A percentile compares a stretch with the other conserved stretches of the same genome.
Conservation (phyloP, 169 alveolate genomes). For the Condylostoma magnum region DNA sequence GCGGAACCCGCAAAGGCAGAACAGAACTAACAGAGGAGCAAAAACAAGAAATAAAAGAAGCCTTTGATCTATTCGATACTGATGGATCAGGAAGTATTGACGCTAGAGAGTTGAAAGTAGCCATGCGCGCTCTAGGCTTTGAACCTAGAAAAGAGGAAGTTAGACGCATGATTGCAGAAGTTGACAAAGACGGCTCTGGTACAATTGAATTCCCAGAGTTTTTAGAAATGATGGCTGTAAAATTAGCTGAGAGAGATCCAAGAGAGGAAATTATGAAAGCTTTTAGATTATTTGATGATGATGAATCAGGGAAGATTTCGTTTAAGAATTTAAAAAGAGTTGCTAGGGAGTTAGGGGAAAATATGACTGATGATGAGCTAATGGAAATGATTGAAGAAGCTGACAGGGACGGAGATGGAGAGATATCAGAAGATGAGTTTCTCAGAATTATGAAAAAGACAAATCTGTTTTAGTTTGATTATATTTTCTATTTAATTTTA, state of each 20-base stretch:
- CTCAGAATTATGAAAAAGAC: slow-evolving; percentile 97
- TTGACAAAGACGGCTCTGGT: slow-evolving; percentile 92
- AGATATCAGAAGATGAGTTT: slow-evolving; percentile 96
- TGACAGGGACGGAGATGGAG: slow-evolving; percentile 98
- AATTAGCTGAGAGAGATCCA: slow-evolving; percentile 89
- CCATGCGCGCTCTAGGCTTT: slow-evolving; percentile 98
- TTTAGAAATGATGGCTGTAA: slow-evolving; percentile 86
- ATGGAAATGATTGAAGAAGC: slow-evolving; percentile 98
- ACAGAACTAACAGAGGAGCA: slow-evolving; percentile 81
- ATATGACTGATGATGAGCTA: slow-evolving; percentile 96
- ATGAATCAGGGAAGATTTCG: slow-evolving; percentile 93
- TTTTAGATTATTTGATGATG: slow-evolving; percentile 96
- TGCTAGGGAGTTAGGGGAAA: slow-evolving; percentile 93
- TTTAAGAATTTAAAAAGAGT: slow-evolving; percentile 93
- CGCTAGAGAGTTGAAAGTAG: slow-evolving; percentile 96
- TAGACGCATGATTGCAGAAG: slow-evolving; percentile 90
- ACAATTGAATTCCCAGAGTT: slow-evolving; percentile 83
- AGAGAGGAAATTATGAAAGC: slow-evolving; percentile 89
- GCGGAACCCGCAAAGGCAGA: slow-evolving; percentile 33
- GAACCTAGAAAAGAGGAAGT: slow-evolving; percentile 98
- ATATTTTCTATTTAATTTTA: too few relatives aligned
- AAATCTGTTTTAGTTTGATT: slow-evolving; percentile 90
- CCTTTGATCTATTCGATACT: slow-evolving; percentile 97
- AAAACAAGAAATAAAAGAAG: slow-evolving; percentile 95
- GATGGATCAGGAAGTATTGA: slow-evolving; percentile 96